Evolutionary conservation across 306 rosid genomes (phyloP), one percentile per base, ranked within the genome.

Genomic region (Pueraria montana): DNA sequence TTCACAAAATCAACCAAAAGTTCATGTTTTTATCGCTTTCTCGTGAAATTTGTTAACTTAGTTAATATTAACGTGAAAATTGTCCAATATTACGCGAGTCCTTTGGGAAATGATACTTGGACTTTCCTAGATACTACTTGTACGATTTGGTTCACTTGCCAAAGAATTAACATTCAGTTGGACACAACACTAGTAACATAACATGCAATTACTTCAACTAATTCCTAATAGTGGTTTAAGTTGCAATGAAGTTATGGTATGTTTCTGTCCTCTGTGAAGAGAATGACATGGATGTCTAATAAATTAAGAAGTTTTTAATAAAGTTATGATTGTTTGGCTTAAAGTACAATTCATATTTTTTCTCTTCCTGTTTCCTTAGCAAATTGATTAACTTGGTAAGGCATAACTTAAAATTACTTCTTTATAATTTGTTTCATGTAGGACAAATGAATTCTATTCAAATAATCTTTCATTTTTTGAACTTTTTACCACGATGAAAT

Each of bases 221-320:
- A 34, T 65, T 84, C 11, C 20, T 53, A 38, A 6, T 2, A 16
- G 7, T 84, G 17, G 67, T 32, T 34, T 59, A 4, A 16, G 18
- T 62, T 50, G 50, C 34, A 76, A 70, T 77, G 63, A 81, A 53
- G 24, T 43, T 23, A 38, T 13, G 62, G 40, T 32, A 16, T 45
- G 30, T 34, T 6, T 14, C 0, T 8, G 40, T 67, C 72, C 78
- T 74, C 49, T 26, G 14, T 27, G 27, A 5, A 3, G 55, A n/a
- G n/a, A n/a, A n/a, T n/a, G 76, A 53, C 26, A 46, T 12, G 59
- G 1, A 23, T 46, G 84, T 71, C 3, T 6, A 52, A 55, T 66
- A 17, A 75, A 82, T 18, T 11, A 13, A 10, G 11, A 72, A 53
- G 63, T 55, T 58, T 56, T 82, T 1, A 40, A 82, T 66, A 21